These are phyloP conservation scores for Anisogramma anomala DNA, from an alignment of 2,329 filamentous ascomycete genomes.

Conservation along the genomic window DNA sequence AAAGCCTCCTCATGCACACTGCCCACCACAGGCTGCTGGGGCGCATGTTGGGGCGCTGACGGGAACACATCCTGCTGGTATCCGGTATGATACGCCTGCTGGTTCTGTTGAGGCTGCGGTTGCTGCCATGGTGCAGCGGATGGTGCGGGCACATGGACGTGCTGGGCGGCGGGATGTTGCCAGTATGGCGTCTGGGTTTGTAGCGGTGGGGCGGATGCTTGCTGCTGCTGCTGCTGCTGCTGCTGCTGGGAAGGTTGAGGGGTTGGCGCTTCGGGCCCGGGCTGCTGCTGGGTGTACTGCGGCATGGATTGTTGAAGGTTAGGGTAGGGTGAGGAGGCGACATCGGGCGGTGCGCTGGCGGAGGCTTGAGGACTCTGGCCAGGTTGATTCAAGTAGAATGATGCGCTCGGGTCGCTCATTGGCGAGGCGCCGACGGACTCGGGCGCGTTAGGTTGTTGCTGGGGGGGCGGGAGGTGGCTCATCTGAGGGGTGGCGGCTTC, in stretches of 20 bases:
- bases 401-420: constrained; percentile 39
- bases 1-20: constrained; percentile 49
- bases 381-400: constrained; percentile 45
- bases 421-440: constrained; percentile 25
- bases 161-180: constrained; percentile 33
- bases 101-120: constrained; percentile 13
- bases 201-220: constrained; percentile 18
- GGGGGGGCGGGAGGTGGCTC: constrained; percentile 23
- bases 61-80: constrained; percentile 55
- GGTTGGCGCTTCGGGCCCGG: constrained; percentile 28
- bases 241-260: constrained; percentile 15
- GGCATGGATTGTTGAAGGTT: constrained; percentile 28
- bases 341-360: constrained; percentile 30
- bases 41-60: constrained; percentile 50
- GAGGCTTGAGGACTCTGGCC: constrained; percentile 23
- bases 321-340: constrained; percentile 39
- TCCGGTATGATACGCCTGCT: constrained; percentile 29
- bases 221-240: constrained; percentile 22
- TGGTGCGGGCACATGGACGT: constrained; percentile 28
- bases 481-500: constrained; percentile 22
- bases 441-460: constrained; percentile 21
- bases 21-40: constrained; percentile 44
- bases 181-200: constrained; percentile 35
- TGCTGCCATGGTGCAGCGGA: constrained; percentile 31
- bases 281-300: constrained; percentile 12